Conservation (phyloP, 2,329 filamentous ascomycete species). For the Stylonectria norvegica region DNA sequence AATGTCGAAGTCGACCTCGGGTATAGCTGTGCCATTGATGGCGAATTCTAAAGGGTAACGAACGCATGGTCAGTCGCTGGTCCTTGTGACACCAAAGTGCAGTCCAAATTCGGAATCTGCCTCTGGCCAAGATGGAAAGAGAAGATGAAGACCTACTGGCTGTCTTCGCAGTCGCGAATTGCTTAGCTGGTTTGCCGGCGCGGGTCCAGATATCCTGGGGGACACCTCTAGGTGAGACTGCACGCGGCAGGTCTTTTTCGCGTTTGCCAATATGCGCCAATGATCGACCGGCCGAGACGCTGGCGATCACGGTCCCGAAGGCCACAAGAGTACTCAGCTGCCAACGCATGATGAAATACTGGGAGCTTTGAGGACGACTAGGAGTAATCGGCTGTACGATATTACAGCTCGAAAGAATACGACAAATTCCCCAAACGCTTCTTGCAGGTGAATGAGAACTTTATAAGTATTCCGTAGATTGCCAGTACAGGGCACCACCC, state of each 20-base stretch:
- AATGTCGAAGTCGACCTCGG: slow-evolving; percentile 62
- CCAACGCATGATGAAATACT: not conserved
- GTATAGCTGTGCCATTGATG: slow-evolving; percentile 59
- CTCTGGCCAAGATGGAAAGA: not conserved
- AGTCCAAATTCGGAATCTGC: too few relatives aligned
- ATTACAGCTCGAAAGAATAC: not conserved
- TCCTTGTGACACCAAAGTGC: too few relatives aligned
- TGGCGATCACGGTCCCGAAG: not conserved
- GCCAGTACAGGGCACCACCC: not conserved
- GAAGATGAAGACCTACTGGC: slow-evolving; percentile 6
- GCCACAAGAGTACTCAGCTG: not conserved
- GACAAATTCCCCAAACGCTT: too few relatives aligned
- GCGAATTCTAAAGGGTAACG: slow-evolving; percentile 44
- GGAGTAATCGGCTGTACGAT: not conserved
- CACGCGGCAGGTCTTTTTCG: not conserved
- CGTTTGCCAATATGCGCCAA: not conserved
- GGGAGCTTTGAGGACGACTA: not conserved
- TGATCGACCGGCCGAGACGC: not conserved
- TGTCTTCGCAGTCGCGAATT: slow-evolving; percentile 8
- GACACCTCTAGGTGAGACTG: not conserved
- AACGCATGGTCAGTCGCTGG: not conserved
- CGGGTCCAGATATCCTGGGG: slow-evolving; percentile 6
- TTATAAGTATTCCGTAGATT: not conserved
- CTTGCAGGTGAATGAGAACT: not conserved
- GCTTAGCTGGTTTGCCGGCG: slow-evolving; percentile 1